Percentiles rank a stretch among this genome's conserved stretches.
Evolutionary conservation across 805 yeast species (phyloP).

Genomic region (Nakazawaea ernobii): DNA sequence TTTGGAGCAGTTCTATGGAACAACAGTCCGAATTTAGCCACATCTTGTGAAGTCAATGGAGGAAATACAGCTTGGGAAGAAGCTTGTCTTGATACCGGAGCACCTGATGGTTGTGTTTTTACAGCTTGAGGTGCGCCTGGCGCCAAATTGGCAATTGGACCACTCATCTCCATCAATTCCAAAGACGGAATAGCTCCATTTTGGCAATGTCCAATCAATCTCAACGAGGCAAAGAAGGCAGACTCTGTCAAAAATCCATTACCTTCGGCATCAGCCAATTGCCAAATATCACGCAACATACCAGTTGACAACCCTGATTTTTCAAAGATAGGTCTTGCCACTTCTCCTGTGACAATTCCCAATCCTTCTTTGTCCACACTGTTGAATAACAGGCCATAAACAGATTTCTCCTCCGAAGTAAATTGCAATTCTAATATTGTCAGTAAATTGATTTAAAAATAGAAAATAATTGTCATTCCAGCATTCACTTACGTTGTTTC

Average conservation of each 20-base stretch:
- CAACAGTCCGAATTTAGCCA: conserved; percentile 59
- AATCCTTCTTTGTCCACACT: conserved; percentile 72
- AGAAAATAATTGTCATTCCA: neutral
- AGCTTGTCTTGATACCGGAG: conserved; percentile 22
- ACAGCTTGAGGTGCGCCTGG: conserved; percentile 12
- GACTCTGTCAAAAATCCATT: conserved; percentile 76
- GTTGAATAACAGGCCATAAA: conserved; percentile 71
- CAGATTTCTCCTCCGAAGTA: conserved; percentile 70
- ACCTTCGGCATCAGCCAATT: conserved; percentile 83
- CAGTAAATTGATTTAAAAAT: neutral
- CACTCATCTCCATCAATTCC: conserved; percentile 49
- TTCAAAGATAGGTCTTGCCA: conserved; percentile 77
- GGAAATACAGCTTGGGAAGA: conserved; percentile 33
- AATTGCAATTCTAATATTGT: neutral
- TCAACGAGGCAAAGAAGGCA: conserved; percentile 81
- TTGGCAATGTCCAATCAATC: conserved; percentile 87
- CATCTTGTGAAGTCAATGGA: conserved; percentile 50
- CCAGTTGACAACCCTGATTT: conserved; percentile 78
- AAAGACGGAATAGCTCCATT: conserved; percentile 53
- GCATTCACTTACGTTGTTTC: neutral
- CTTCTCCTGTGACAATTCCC: conserved; percentile 85
- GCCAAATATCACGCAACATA: conserved; percentile 88
- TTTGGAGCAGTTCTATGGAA: conserved; percentile 62
- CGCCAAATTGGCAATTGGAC: conserved; percentile 61
- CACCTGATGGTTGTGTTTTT: conserved; percentile 3